phyloP scores from a whole-genome alignment of 2,329 filamentous ascomycete species.

The Fusarium nodosum region DNA sequence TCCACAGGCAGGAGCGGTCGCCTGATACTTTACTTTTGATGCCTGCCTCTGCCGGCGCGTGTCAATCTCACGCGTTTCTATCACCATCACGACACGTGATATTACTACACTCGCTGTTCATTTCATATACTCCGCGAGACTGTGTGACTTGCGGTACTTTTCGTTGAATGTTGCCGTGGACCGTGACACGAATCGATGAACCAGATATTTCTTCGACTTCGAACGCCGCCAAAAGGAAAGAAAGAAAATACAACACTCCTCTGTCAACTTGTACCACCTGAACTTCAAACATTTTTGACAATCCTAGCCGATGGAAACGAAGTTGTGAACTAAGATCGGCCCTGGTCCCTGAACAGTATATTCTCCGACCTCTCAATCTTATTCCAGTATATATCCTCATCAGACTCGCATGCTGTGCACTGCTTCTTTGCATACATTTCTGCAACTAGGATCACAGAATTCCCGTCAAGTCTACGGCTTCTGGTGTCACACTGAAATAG shows the following conservation, averaged over 20 bases:
- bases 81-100: not conserved
- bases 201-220: slow-evolving; percentile 15
- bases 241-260: slow-evolving; percentile 18
- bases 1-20: slow-evolving; percentile 25
- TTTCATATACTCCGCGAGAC: not conserved
- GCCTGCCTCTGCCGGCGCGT: slow-evolving; percentile 15
- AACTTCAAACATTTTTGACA: slow-evolving; percentile 6
- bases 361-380: slow-evolving; percentile 11
- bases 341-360: slow-evolving; percentile 13
- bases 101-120: not conserved
- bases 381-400: slow-evolving; percentile 4
- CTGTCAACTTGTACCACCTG: slow-evolving; percentile 40
- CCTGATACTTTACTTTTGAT: slow-evolving; percentile 5
- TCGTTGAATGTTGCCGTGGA: slow-evolving; percentile 17
- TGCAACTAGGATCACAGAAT: not conserved
- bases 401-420: slow-evolving; percentile 4
- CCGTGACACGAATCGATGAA: slow-evolving; percentile 29
- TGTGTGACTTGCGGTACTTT: not conserved
- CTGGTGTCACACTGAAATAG: not conserved
- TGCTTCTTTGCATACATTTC: slow-evolving; percentile 1
- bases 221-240: not conserved
- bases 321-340: slow-evolving; percentile 8
- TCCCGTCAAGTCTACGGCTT: not conserved
- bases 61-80: slow-evolving; percentile 43
- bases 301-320: slow-evolving; percentile 24